phyloP scores from a whole-genome alignment of 345 rosid species.

The Iberis pinnata region DNA sequence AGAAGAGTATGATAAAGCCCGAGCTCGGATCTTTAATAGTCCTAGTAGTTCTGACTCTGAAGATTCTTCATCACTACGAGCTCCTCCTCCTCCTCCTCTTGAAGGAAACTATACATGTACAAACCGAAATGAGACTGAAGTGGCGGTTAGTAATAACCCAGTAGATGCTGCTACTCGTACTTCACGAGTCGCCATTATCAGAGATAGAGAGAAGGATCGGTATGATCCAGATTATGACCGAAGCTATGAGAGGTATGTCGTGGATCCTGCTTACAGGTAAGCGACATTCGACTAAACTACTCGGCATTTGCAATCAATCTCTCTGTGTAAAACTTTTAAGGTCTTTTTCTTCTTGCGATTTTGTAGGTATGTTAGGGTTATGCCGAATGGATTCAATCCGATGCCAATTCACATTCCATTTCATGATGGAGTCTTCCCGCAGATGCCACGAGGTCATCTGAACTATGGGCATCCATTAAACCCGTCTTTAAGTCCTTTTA shows the following conservation, averaged over 20 bases:
- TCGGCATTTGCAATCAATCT: too few relatives aligned
- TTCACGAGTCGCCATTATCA: background rate
- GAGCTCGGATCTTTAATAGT: background rate
- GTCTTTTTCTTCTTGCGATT: background rate
- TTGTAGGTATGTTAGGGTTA: constrained; percentile 63
- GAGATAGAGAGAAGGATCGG: background rate
- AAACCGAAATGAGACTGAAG: background rate
- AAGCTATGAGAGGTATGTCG: background rate
- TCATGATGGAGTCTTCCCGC: constrained; percentile 38
- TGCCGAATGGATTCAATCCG: constrained; percentile 54
- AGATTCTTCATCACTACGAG: background rate
- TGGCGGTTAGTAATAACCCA: background rate
- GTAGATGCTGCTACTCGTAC: background rate
- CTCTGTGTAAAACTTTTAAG: background rate
- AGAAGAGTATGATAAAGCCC: background rate
- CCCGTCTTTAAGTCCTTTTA: constrained; percentile 45
- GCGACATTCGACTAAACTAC: too few relatives aligned
- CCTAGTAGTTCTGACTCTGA: background rate
- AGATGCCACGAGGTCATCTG: constrained; percentile 57
- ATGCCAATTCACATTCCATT: constrained; percentile 54
- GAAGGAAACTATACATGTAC: background rate
- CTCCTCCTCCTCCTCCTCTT: background rate
- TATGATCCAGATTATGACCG: background rate
- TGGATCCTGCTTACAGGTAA: background rate
- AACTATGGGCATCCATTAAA: constrained; percentile 46